A percentile compares a stretch with the other conserved stretches of the same genome.
phyloP scores from a whole-genome alignment of 1,284 basidiomycete species.

The Leccinum laetum region DNA sequence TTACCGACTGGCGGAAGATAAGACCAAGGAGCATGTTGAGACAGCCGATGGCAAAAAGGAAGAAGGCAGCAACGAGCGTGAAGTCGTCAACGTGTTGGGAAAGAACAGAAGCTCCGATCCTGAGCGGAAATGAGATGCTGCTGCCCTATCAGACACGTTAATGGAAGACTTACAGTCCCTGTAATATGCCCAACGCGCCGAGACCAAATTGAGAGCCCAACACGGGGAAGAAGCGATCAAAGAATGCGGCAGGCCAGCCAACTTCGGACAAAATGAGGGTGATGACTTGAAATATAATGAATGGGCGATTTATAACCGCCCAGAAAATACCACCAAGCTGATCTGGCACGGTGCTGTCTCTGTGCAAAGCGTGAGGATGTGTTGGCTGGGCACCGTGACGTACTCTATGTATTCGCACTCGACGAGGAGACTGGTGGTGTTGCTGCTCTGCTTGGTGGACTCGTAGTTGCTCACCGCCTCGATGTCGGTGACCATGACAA shows the following conservation, averaged over 20 bases:
- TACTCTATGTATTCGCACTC: conserved; percentile 81
- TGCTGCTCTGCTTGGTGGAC: conserved; percentile 39
- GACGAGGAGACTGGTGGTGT: conserved; percentile 34
- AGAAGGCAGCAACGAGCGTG: conserved; percentile 85
- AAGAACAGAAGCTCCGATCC: conserved; percentile 80
- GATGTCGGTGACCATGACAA: conserved; percentile 79
- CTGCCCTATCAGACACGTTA: conserved; percentile 1
- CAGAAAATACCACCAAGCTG: conserved; percentile 88
- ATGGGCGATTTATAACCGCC: conserved; percentile 80
- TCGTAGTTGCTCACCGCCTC: conserved; percentile 72
- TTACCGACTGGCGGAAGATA: conserved; percentile 66
- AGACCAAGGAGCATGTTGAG: conserved; percentile 80
- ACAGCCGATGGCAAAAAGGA: conserved; percentile 84
- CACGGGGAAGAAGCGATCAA: conserved; percentile 82
- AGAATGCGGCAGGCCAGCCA: conserved; percentile 75
- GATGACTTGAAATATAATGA: conserved; percentile 82
- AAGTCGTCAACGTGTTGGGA: conserved; percentile 85
- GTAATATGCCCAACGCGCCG: conserved; percentile 83
- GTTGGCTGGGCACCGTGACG: conserved; percentile 25
- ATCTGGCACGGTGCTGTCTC: conserved; percentile 83
- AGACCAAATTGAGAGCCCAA: conserved; percentile 80
- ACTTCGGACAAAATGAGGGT: conserved; percentile 81
- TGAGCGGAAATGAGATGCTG: conserved; percentile 24
- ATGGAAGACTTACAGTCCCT: conserved; percentile 61
- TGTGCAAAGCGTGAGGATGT: conserved; percentile 29